Base-by-base conservation (phyloP, 2,329 filamentous ascomycete species). In the Epichloe brachyelytri region DNA sequence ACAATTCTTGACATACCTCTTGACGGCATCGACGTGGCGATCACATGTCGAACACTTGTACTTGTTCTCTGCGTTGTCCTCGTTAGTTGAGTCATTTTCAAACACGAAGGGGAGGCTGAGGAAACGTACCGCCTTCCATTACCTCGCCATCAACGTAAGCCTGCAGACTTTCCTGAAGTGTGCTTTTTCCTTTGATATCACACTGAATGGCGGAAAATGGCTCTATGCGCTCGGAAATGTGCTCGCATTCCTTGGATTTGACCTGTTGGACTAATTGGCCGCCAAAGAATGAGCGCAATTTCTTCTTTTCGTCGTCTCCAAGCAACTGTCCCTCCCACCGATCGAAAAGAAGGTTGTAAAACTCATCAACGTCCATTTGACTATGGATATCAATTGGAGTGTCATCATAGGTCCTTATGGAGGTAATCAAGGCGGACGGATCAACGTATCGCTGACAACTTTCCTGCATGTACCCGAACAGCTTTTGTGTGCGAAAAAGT, bases 281-380 rank as follows among this genome's bases (percentile, higher is more conserved):
- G 0, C 90, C 89, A 62, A 93, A 98, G 60, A 97, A 93, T 0
- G 83, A 83, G 47, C 86, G 80, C 56, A 98, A 85, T 20, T 68
- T 71, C 56, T 79, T 82, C 66, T 87, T 95, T 36, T 81, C 79
- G n/a, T 81, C 75, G 2, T 74, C 67, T 10, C 78, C 76, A 17
- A 77, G 66, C 56, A 97, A 80, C 60, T 95, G 88, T 8, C 80
- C 79, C 63, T 98, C 94, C 79, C 89, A 89, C 26, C 89, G 80
- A 65, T 95, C 89, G 59, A 97, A 93, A 0, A 98, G 76, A 4
- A 95, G 76, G 60, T 93, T 95, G 71, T 94, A 97, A 64, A 97
- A 98, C 64, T 96, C 90, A 59, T 97, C 93, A 5, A 96, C 93
- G 63, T 98, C 93, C 88, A 98, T 97, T 66, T 98, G 93, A 53